These are phyloP conservation scores for Geosmithia putterillii DNA, from an alignment of 2,329 filamentous ascomycete genomes.

Conservation along the genomic window DNA sequence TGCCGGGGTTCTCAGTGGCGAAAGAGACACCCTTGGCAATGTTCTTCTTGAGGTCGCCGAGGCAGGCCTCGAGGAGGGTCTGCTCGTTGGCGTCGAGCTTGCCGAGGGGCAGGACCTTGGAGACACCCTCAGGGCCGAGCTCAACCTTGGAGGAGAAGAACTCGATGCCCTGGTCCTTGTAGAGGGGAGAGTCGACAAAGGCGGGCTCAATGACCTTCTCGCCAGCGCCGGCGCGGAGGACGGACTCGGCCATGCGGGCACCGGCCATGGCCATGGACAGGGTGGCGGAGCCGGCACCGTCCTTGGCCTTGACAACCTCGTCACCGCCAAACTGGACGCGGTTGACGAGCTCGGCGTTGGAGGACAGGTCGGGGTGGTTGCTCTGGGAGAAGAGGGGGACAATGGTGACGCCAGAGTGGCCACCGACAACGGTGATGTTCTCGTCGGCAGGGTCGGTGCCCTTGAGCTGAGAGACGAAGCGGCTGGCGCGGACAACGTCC, in stretches of 20 bases:
- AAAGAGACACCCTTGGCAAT: constrained; percentile 76
- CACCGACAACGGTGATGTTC: constrained; percentile 92
- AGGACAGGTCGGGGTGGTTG: constrained; percentile 70
- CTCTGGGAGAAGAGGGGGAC: constrained; percentile 95
- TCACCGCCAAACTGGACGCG: constrained; percentile 98
- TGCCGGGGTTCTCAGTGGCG: constrained; percentile 45
- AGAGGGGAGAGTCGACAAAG: constrained; percentile 92
- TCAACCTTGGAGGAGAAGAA: constrained; percentile 96
- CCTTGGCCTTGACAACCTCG: constrained; percentile 98
- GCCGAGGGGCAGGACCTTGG: constrained; percentile 85
- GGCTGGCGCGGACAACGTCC: constrained; percentile 92
- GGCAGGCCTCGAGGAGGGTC: constrained; percentile 75
- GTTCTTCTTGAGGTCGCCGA: constrained; percentile 84
- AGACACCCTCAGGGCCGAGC: constrained; percentile 90
- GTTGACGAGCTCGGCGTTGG: constrained; percentile 70
- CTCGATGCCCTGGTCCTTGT: constrained; percentile 95
- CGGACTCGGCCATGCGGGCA: constrained; percentile 70
- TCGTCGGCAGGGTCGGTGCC: constrained; percentile 79
- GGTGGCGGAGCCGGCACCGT: constrained; percentile 90
- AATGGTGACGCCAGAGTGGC: constrained; percentile 96
- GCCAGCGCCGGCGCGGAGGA: constrained; percentile 86
- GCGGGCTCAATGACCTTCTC: constrained; percentile 94
- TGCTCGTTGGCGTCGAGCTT: constrained; percentile 76
- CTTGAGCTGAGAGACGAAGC: constrained; percentile 96
- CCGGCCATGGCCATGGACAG: constrained; percentile 99